A percentile compares a stretch with the other conserved stretches of the same genome.
Conservation (phyloP, 2,329 filamentous ascomycete genomes). For the Chrysoporthe puriensis region DNA sequence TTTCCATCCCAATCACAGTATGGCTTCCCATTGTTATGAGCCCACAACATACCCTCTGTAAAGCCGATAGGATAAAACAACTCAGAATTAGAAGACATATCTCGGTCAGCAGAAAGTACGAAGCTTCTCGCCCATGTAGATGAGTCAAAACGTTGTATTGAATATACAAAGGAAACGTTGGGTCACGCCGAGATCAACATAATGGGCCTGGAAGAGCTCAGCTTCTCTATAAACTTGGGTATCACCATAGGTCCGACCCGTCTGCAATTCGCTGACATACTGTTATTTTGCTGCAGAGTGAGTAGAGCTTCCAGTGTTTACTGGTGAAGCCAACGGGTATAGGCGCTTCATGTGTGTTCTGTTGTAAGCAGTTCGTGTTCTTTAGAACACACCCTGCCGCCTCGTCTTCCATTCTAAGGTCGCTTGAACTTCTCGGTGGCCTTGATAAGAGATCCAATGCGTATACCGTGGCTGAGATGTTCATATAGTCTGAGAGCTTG, state of each 20-base stretch:
- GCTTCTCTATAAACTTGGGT: background rate
- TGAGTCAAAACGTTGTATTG: no score
- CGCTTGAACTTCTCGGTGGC: no score
- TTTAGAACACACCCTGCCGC: no score
- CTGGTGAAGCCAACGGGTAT: no score
- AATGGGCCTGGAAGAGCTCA: background rate
- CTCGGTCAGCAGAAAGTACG: background rate
- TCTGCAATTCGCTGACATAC: background rate
- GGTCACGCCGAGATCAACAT: background rate
- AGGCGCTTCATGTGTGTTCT: no score
- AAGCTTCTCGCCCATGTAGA: background rate
- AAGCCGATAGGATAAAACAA: background rate
- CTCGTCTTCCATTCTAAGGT: no score
- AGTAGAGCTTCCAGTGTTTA: no score
- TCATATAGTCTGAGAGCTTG: no score
- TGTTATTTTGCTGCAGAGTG: background rate
- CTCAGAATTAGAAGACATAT: background rate
- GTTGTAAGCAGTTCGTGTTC: no score
- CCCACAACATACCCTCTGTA: background rate
- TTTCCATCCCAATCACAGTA: background rate
- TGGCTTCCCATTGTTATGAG: background rate
- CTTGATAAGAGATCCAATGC: no score
- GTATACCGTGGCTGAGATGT: no score
- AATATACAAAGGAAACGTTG: no score
- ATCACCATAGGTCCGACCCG: background rate